These are phyloP conservation scores for Dichotomopilus funicola DNA, from an alignment of 2,329 filamentous ascomycete genomes.

Conservation along the genomic window DNA sequence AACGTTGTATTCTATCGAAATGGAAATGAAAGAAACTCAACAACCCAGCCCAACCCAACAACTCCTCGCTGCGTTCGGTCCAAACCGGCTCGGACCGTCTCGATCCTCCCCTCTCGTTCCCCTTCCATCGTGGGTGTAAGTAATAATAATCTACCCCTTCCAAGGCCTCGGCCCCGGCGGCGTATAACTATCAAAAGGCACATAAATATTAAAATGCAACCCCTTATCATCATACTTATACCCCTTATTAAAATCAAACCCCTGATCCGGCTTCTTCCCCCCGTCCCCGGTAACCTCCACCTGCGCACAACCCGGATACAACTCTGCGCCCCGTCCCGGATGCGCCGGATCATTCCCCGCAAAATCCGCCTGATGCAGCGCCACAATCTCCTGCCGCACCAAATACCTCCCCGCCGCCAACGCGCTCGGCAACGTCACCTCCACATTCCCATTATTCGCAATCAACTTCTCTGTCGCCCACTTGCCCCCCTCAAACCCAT, in stretches of 20 bases:
- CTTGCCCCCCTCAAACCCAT: conserved; percentile 30
- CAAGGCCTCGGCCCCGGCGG: conserved; percentile 15
- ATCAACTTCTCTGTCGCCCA: conserved; percentile 25
- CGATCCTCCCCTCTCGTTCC: neutral
- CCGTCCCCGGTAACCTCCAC: conserved; percentile 29
- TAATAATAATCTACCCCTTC: neutral
- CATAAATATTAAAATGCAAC: conserved; percentile 20
- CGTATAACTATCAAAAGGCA: conserved; percentile 10
- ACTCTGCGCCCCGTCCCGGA: conserved; percentile 28
- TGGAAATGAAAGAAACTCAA: neutral
- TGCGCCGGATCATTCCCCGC: conserved; percentile 9
- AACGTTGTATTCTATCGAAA: neutral
- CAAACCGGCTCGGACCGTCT: neutral
- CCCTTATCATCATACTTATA: conserved; percentile 29
- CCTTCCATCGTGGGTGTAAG: no score
- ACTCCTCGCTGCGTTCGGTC: neutral
- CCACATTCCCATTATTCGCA: conserved; percentile 20
- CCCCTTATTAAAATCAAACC: conserved; percentile 28
- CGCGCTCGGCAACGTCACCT: conserved; percentile 25
- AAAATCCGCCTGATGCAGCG: conserved; percentile 27
- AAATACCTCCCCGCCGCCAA: conserved; percentile 26
- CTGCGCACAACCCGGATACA: conserved; percentile 32
- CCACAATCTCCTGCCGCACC: conserved; percentile 31
- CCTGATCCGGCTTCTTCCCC: conserved; percentile 22
- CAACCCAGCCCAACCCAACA: neutral